These are phyloP conservation scores for Entoloma clypeatum DNA, from an alignment of 1,284 basidiomycete genomes.

Conservation along the genomic window DNA sequence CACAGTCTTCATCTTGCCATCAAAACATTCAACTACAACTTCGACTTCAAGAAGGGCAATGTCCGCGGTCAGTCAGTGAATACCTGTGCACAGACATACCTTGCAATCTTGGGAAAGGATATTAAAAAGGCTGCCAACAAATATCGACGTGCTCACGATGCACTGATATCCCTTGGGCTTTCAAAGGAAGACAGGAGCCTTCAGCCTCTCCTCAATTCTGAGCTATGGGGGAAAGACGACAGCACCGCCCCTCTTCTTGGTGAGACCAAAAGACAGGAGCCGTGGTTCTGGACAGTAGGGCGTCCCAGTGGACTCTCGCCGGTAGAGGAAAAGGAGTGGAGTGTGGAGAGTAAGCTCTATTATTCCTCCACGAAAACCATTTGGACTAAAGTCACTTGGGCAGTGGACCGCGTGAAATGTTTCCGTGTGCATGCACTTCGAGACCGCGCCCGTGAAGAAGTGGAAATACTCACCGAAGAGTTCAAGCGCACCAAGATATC, in stretches of 20 bases:
- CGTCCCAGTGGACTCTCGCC: constrained; percentile 10
- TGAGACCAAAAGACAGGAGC: constrained; percentile 16
- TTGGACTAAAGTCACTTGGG: neutral
- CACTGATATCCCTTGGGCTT: constrained; percentile 14
- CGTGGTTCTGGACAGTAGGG: constrained; percentile 19
- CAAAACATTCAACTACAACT: constrained; percentile 17
- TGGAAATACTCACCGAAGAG: constrained; percentile 22
- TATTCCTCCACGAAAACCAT: neutral
- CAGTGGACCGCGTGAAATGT: constrained; percentile 22
- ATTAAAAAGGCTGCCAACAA: constrained; percentile 8
- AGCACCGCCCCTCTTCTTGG: constrained; percentile 5
- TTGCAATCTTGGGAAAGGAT: constrained; percentile 10
- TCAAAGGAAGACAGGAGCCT: constrained; percentile 3
- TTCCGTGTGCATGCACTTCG: constrained; percentile 19
- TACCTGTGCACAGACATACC: constrained; percentile 15
- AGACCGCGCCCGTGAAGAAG: constrained; percentile 22
- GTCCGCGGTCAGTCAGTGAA: constrained; percentile 15
- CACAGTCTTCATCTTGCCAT: constrained; percentile 14
- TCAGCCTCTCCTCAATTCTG: constrained; percentile 4
- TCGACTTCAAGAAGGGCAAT: constrained; percentile 15
- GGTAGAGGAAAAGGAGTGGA: constrained; percentile 10
- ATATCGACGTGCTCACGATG: constrained; percentile 7
- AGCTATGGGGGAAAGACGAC: constrained; percentile 15
- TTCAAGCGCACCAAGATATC: constrained; percentile 12
- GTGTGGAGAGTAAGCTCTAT: constrained; percentile 12